phyloP scores from a whole-genome alignment of 2,329 filamentous ascomycete genomes.

The Shiraia bambusicola region DNA sequence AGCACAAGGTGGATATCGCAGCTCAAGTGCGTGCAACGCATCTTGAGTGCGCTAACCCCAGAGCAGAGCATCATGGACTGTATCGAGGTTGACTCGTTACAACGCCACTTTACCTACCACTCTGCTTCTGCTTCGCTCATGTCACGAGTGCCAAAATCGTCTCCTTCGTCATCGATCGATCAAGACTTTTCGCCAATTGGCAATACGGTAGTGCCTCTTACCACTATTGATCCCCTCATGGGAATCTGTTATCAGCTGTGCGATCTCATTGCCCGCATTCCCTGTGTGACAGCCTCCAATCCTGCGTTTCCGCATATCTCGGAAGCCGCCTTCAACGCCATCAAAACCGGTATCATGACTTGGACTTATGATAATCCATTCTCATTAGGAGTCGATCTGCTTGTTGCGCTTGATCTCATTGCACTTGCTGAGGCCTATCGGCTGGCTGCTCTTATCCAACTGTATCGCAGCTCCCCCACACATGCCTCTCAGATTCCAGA shows the following conservation, averaged over 20 bases:
- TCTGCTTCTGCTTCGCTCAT: slow-evolving; percentile 41
- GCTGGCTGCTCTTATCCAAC: slow-evolving; percentile 38
- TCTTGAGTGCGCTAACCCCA: slow-evolving; percentile 27
- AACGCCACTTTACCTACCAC: slow-evolving; percentile 42
- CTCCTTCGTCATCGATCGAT: slow-evolving; percentile 17
- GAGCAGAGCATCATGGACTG: slow-evolving; percentile 28
- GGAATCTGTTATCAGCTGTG: slow-evolving; percentile 40
- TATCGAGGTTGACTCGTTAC: slow-evolving; percentile 37
- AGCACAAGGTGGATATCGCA: slow-evolving; percentile 41
- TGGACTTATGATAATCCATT: slow-evolving; percentile 41
- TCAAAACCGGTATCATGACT: slow-evolving; percentile 33
- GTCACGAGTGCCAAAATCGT: slow-evolving; percentile 27
- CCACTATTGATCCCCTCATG: slow-evolving; percentile 41
- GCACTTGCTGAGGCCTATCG: slow-evolving; percentile 40
- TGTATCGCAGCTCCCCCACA: slow-evolving; percentile 34
- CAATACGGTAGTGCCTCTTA: slow-evolving; percentile 23
- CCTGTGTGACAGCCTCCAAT: slow-evolving; percentile 34
- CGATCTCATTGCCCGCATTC: slow-evolving; percentile 37
- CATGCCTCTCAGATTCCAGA: slow-evolving; percentile 28
- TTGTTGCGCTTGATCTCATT: slow-evolving; percentile 38
- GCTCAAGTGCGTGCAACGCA: slow-evolving; percentile 35
- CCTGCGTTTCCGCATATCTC: slow-evolving; percentile 38
- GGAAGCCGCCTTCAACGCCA: slow-evolving; percentile 35
- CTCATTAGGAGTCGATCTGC: slow-evolving; percentile 29
- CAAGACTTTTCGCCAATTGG: slow-evolving; percentile 21